A percentile compares a stretch with the other conserved stretches of the same genome.
These are phyloP conservation scores for Conoideocrella luteorostrata DNA, from an alignment of 2,329 filamentous ascomycete species.

Conservation along the genomic window DNA sequence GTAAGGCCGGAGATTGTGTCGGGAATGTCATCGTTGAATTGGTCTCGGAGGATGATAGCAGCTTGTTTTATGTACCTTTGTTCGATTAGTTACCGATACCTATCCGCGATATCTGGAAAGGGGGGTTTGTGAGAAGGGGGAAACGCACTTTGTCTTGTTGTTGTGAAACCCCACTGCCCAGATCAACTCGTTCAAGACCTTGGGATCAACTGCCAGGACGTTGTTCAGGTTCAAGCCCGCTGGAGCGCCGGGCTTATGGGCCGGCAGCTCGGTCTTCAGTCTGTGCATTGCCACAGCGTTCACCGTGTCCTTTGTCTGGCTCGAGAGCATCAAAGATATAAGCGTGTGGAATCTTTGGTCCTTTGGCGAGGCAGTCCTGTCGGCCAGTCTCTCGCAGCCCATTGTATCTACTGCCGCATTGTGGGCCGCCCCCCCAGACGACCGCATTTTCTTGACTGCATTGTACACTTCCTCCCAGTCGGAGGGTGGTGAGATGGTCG, in stretches of 20 bases:
- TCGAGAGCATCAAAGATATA: conserved; percentile 81
- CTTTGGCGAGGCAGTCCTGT: conserved; percentile 38
- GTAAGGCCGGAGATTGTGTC: conserved; percentile 68
- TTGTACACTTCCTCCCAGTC: conserved; percentile 83
- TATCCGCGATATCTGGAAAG: too few species aligned
- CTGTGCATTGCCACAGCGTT: conserved; percentile 77
- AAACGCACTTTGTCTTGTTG: conserved; percentile 66
- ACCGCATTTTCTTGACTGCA: conserved; percentile 70
- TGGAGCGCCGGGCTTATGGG: conserved; percentile 35
- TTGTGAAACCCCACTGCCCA: conserved; percentile 88
- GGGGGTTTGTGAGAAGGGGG: neutral
- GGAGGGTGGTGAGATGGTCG: conserved; percentile 52
- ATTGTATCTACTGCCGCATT: conserved; percentile 93
- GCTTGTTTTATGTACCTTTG: conserved; percentile 61
- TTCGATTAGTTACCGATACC: neutral
- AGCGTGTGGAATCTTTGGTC: conserved; percentile 79
- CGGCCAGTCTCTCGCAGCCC: conserved; percentile 79
- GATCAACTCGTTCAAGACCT: conserved; percentile 65
- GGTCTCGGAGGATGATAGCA: conserved; percentile 65
- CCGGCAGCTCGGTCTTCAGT: conserved; percentile 67
- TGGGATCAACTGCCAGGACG: conserved; percentile 64
- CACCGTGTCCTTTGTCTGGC: conserved; percentile 89
- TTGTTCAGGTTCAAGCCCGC: conserved; percentile 66
- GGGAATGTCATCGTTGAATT: conserved; percentile 71
- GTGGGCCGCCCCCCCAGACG: conserved; percentile 45